Evolutionary conservation across 768 basidiomycete genomes (phyloP).

Genomic region (Leccinum truebloodii): DNA sequence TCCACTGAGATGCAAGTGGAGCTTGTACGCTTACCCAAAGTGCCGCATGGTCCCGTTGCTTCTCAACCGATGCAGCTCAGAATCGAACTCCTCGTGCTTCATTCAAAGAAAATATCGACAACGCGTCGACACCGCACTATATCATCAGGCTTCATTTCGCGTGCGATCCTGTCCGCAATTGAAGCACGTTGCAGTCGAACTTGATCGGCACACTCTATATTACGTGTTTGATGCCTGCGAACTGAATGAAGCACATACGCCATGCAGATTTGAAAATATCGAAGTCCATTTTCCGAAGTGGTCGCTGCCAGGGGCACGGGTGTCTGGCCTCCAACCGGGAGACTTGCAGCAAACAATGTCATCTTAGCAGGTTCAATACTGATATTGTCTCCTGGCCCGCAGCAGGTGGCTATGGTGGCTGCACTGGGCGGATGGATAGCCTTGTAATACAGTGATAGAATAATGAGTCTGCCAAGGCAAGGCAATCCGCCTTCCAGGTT

Average conservation of each 20-base stretch:
- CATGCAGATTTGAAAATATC: neutral
- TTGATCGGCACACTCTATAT: neutral
- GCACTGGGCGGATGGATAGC: too few relatives aligned
- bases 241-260: neutral
- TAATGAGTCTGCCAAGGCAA: neutral
- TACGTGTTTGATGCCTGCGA: neutral
- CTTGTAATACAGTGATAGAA: neutral
- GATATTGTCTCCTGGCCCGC: too few relatives aligned
- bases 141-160: slow-evolving; percentile 6
- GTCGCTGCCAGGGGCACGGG: neutral
- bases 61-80: neutral
- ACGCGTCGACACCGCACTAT: neutral
- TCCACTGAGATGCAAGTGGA: neutral
- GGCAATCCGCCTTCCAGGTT: neutral
- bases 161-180: neutral
- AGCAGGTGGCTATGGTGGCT: neutral
- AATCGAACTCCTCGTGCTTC: neutral
- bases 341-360: neutral
- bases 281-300: neutral
- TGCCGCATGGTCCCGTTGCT: neutral
- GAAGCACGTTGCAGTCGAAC: slow-evolving; percentile 3
- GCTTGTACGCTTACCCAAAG: neutral
- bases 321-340: neutral
- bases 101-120: neutral
- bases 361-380: neutral